Evolutionary conservation across 2,329 filamentous ascomycete species (phyloP).

Genomic region (Aphanoascus verrucosus): DNA sequence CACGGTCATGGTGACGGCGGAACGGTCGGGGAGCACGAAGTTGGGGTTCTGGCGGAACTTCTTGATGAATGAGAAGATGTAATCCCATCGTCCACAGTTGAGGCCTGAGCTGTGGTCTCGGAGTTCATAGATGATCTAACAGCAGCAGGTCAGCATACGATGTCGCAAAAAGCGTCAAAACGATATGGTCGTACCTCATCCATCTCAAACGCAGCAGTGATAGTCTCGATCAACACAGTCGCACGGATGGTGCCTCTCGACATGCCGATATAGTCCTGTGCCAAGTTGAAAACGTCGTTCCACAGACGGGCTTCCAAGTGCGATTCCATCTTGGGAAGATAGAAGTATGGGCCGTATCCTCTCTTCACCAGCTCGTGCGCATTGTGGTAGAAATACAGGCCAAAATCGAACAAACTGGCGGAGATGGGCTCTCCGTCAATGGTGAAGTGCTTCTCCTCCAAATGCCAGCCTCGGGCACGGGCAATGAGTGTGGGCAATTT

Average conservation of each 20-base stretch:
- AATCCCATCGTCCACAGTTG: constrained; percentile 98
- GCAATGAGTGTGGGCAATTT: constrained; percentile 82
- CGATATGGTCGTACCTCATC: constrained; percentile 52
- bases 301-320: constrained; percentile 94
- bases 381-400: constrained; percentile 98
- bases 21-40: constrained; percentile 88
- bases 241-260: constrained; percentile 83
- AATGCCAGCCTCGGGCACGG: constrained; percentile 90
- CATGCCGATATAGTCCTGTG: constrained; percentile 86
- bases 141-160: background rate
- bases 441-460: constrained; percentile 96
- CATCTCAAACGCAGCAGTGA: constrained; percentile 97
- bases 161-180: background rate
- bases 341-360: constrained; percentile 90
- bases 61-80: constrained; percentile 99
- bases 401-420: constrained; percentile 88
- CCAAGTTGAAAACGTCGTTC: constrained; percentile 96
- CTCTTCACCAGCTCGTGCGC: constrained; percentile 74
- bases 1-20: constrained; percentile 88
- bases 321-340: constrained; percentile 95
- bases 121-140: constrained; percentile 89
- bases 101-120: constrained; percentile 91
- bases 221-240: constrained; percentile 95
- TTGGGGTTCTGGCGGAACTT: constrained; percentile 92
- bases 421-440: constrained; percentile 93